These are phyloP conservation scores for Fraxinus floribunda DNA, from an alignment of 305 asterid species.

Conservation along the genomic window DNA sequence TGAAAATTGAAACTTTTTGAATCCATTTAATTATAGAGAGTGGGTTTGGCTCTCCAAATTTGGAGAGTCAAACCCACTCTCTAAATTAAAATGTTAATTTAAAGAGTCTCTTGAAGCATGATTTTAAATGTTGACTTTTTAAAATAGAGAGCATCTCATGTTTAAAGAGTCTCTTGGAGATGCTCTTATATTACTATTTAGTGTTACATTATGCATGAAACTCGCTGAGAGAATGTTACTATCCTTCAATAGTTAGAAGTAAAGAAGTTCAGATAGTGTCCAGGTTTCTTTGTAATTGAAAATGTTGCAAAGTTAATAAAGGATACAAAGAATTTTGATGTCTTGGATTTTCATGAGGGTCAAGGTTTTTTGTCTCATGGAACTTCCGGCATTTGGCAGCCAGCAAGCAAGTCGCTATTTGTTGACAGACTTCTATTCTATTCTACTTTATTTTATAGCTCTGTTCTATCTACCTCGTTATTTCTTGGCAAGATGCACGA, in stretches of 20 bases:
- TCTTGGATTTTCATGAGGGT: neutral
- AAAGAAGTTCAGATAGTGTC: conserved; percentile 14
- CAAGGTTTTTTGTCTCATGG: conserved; percentile 8
- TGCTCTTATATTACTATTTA: conserved; percentile 3
- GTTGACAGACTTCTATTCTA: conserved; percentile 9
- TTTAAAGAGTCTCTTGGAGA: too few species aligned
- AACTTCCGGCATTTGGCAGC: conserved; percentile 14
- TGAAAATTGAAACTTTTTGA: too few species aligned
- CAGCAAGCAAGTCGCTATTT: conserved; percentile 22
- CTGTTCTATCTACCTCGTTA: conserved; percentile 1
- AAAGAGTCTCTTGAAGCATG: too few species aligned
- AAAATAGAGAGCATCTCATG: too few species aligned
- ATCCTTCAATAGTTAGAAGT: neutral
- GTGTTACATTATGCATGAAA: neutral
- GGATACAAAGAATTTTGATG: conserved; percentile 21
- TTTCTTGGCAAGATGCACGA: conserved; percentile 20
- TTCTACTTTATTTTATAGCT: conserved; percentile 8
- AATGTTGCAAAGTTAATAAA: neutral
- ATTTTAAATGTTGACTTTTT: too few species aligned
- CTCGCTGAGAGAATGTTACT: neutral
- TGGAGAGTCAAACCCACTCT: too few species aligned
- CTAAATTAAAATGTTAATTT: too few species aligned
- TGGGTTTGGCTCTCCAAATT: too few species aligned
- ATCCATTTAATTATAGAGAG: too few species aligned
- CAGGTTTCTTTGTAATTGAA: conserved; percentile 9